A percentile compares a stretch with the other conserved stretches of the same genome.
These are phyloP conservation scores for Exidia glandulosa DNA, from an alignment of 768 basidiomycete genomes.

Conservation along the genomic window DNA sequence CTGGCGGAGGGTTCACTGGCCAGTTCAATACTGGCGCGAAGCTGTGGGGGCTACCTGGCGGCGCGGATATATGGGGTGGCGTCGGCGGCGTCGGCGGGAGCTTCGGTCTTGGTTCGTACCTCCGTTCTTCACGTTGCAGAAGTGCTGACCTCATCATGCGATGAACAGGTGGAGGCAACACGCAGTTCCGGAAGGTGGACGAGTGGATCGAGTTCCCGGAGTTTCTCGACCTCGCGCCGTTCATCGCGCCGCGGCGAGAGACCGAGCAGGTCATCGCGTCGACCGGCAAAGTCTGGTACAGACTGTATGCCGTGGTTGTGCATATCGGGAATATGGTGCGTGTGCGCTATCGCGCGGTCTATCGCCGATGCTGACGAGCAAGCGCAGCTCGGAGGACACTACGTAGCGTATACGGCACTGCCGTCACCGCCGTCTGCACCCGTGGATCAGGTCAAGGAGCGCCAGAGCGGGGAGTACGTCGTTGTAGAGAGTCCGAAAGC, in stretches of 20 bases:
- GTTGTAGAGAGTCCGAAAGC: neutral
- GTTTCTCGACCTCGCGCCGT: conserved; percentile 73
- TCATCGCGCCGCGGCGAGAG: conserved; percentile 70
- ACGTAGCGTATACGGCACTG: conserved; percentile 74
- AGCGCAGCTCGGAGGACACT: conserved; percentile 73
- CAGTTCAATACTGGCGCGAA: neutral
- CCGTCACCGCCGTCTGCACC: conserved; percentile 22
- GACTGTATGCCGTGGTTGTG: conserved; percentile 72
- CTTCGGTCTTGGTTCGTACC: neutral
- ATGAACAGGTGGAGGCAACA: conserved; percentile 29
- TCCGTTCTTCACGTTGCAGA: too few species aligned
- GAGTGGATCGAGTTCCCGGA: conserved; percentile 89
- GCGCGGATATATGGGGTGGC: neutral
- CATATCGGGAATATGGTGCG: conserved; percentile 81
- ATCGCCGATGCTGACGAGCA: neutral
- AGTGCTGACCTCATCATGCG: neutral
- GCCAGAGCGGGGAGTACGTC: too few species aligned
- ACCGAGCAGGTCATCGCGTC: conserved; percentile 31
- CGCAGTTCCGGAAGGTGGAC: conserved; percentile 61
- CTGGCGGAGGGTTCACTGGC: neutral
- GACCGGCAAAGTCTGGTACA: conserved; percentile 44
- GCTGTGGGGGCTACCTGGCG: neutral
- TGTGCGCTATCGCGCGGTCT: conserved; percentile 6
- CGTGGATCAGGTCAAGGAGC: neutral
- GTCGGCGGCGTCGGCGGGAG: neutral